Percentiles rank a stretch among this genome's conserved stretches.
These are phyloP conservation scores for Epichloe glyceriae DNA, from an alignment of 2,329 filamentous ascomycete species.

Conservation along the genomic window DNA sequence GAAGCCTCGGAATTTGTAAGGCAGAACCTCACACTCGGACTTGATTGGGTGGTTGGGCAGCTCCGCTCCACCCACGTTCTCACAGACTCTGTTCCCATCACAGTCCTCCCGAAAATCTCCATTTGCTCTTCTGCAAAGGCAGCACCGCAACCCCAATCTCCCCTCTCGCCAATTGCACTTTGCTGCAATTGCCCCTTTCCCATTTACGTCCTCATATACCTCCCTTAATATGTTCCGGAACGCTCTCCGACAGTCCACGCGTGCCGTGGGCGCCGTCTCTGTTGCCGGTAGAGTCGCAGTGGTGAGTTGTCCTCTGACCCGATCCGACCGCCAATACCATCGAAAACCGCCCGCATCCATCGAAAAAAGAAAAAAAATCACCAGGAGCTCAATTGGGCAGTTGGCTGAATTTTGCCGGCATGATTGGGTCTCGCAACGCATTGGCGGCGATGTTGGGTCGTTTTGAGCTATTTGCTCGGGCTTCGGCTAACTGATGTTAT, in stretches of 20 bases:
- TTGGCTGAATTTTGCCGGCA: slow-evolving; percentile 5
- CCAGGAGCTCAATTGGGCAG: slow-evolving; percentile 24
- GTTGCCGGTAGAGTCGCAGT: slow-evolving; percentile 80
- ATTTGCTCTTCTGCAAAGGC: slow-evolving; percentile 32
- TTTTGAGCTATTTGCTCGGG: slow-evolving; percentile 26
- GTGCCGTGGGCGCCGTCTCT: slow-evolving; percentile 88
- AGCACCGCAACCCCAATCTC: slow-evolving; percentile 41
- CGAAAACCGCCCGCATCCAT: slow-evolving; percentile 23
- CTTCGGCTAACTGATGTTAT: slow-evolving; percentile 40
- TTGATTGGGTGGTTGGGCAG: slow-evolving; percentile 23
- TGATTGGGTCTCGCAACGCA: not conserved
- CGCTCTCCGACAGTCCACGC: slow-evolving; percentile 93
- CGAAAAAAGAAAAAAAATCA: slow-evolving; percentile 16
- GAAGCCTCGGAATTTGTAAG: slow-evolving; percentile 26
- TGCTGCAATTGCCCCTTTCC: slow-evolving; percentile 49
- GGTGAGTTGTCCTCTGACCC: slow-evolving; percentile 57
- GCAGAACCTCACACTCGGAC: slow-evolving; percentile 23
- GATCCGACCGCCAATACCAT: slow-evolving; percentile 32
- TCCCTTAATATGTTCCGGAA: slow-evolving; percentile 81
- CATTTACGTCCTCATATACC: slow-evolving; percentile 37
- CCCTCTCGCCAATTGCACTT: slow-evolving; percentile 49
- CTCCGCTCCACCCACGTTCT: slow-evolving; percentile 27
- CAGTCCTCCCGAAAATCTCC: slow-evolving; percentile 31
- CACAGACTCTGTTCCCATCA: slow-evolving; percentile 29
- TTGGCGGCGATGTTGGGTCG: slow-evolving; percentile 8